phyloP scores from a whole-genome alignment of 75 land plant genomes.

The Selaginella moellendorffii region DNA sequence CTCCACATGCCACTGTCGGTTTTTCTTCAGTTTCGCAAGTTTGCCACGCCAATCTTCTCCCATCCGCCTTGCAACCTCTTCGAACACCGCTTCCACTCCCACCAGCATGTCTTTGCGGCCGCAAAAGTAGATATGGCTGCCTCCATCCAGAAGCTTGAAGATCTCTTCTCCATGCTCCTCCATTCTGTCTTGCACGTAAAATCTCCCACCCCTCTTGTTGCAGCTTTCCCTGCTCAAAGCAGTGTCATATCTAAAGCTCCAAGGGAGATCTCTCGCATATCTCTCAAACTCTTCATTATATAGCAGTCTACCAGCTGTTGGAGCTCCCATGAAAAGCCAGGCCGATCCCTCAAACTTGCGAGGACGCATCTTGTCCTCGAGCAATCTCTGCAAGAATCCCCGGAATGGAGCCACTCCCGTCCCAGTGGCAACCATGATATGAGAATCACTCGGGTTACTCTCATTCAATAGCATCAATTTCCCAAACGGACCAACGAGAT shows the following conservation, averaged over 20 bases:
- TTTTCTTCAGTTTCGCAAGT: too few species aligned
- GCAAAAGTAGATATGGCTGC: too few species aligned
- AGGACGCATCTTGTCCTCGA: constrained; percentile 65
- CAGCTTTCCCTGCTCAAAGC: constrained; percentile 85
- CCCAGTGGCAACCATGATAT: constrained; percentile 96
- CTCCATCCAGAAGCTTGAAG: too few species aligned
- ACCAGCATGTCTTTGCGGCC: too few species aligned
- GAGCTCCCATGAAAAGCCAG: constrained; percentile 96
- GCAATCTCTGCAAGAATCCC: constrained; percentile 83
- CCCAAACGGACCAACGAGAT: constrained; percentile 72
- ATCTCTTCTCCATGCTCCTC: constrained; percentile 95
- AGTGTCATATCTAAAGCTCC: constrained; percentile 66
- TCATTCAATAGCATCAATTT: constrained; percentile 83
- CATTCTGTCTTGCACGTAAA: constrained; percentile 96
- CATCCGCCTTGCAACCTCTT: too few species aligned
- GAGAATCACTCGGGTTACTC: constrained; percentile 66
- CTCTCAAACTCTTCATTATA: constrained; percentile 72
- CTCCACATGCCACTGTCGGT: too few species aligned
- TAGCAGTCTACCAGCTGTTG: constrained; percentile 84
- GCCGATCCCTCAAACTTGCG: constrained; percentile 67
- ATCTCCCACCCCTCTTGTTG: constrained; percentile 75
- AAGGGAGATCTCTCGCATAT: constrained; percentile 59
- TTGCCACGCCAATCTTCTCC: too few species aligned
- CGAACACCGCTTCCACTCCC: too few species aligned
- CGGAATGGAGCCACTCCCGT: constrained; percentile 91